Percentiles rank a stretch among this genome's conserved stretches.
Evolutionary conservation across 352 stramenopile genomes (phyloP).

Genomic region (Phytophthora citricola): DNA sequence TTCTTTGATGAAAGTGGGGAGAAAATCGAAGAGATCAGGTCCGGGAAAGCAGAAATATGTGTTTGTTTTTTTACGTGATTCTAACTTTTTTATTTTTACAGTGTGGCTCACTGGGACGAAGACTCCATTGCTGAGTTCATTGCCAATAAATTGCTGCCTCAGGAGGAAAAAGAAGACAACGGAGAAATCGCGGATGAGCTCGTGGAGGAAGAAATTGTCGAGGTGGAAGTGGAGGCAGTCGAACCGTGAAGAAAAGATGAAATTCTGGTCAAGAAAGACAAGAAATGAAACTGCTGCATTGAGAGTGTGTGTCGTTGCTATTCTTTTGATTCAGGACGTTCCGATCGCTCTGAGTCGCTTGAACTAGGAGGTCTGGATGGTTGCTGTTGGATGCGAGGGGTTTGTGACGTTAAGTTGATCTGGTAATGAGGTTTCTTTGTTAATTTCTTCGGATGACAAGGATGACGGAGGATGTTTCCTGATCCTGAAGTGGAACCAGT

Average conservation of each 20-base stretch:
- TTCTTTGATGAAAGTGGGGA: slow-evolving; percentile 64
- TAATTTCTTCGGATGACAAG: slow-evolving; percentile 44
- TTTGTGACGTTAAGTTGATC: slow-evolving; percentile 48
- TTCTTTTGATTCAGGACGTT: slow-evolving; percentile 21
- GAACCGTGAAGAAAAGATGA: slow-evolving; percentile 12
- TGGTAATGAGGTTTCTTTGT: slow-evolving; percentile 51
- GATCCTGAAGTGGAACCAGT: slow-evolving; percentile 7
- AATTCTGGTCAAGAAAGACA: background rate
- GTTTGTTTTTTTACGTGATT: slow-evolving; percentile 5
- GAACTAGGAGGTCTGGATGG: slow-evolving; percentile 7
- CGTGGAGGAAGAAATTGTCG: slow-evolving; percentile 20
- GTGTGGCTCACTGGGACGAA: slow-evolving; percentile 78
- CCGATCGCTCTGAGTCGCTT: slow-evolving; percentile 20
- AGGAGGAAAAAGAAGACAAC: slow-evolving; percentile 23
- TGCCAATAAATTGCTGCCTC: slow-evolving; percentile 55
- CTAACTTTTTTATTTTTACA: slow-evolving; percentile 24
- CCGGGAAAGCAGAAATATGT: background rate
- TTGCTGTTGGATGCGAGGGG: slow-evolving; percentile 19
- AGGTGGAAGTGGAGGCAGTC: slow-evolving; percentile 35
- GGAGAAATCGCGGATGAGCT: slow-evolving; percentile 13
- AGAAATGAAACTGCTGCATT: slow-evolving; percentile 10
- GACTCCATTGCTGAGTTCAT: slow-evolving; percentile 80
- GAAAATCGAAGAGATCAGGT: slow-evolving; percentile 76
- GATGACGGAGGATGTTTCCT: slow-evolving; percentile 37
- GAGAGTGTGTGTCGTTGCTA: slow-evolving; percentile 10